Percentiles rank a stretch among this genome's conserved stretches.
These are phyloP conservation scores for Elsinoe perseae DNA, from an alignment of 2,329 filamentous ascomycete species.

Conservation along the genomic window DNA sequence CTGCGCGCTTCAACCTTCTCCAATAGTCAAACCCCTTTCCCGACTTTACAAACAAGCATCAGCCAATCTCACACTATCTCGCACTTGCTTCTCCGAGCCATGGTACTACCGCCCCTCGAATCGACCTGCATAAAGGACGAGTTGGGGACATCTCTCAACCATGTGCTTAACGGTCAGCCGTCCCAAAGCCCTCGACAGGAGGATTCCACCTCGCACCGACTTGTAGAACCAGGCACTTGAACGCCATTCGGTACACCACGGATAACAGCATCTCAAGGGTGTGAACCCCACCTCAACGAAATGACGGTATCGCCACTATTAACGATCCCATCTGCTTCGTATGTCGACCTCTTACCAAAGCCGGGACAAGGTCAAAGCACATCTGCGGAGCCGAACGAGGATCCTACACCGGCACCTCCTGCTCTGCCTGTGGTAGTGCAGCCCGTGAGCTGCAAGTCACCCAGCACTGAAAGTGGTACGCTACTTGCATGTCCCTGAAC, in stretches of 20 bases:
- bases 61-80: slow-evolving; percentile 1
- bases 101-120: background rate
- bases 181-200: background rate
- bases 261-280: background rate
- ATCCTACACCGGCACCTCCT: too few relatives aligned
- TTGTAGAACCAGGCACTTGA: too few relatives aligned
- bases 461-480: too few relatives aligned
- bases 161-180: background rate
- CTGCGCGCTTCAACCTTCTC: slow-evolving; percentile 1
- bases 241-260: background rate
- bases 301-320: background rate
- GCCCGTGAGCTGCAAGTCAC: too few relatives aligned
- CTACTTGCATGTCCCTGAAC: too few relatives aligned
- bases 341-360: background rate
- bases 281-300: background rate
- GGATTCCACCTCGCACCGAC: background rate
- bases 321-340: background rate
- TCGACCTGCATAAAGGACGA: background rate
- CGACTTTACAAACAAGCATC: background rate
- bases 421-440: too few relatives aligned
- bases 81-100: background rate
- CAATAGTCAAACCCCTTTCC: background rate
- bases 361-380: background rate
- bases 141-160: background rate
- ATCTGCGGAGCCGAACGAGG: background rate